A percentile compares a stretch with the other conserved stretches of the same genome.
Conservation (phyloP, 2,329 filamentous ascomycete genomes). For the Epichloe elymi region DNA sequence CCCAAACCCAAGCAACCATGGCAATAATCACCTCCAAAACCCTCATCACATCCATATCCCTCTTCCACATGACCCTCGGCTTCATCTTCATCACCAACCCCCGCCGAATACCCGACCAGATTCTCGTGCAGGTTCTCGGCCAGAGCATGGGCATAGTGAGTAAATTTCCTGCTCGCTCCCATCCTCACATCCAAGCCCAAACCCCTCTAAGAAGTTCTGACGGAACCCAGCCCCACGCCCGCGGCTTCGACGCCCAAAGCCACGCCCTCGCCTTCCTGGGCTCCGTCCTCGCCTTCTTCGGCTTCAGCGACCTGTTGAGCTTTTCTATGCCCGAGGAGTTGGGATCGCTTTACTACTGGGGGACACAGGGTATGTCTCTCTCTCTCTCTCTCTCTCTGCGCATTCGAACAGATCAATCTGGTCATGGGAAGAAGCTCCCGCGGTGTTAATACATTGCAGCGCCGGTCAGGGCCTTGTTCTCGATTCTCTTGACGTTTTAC, state of each 20-base stretch:
- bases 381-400: slow-evolving; percentile 34
- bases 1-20: slow-evolving; percentile 38
- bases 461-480: slow-evolving; percentile 51
- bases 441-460: slow-evolving; percentile 20
- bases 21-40: slow-evolving; percentile 67
- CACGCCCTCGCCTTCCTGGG: slow-evolving; percentile 64
- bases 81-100: slow-evolving; percentile 74
- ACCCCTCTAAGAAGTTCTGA: not conserved
- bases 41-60: slow-evolving; percentile 66
- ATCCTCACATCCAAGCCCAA: not conserved
- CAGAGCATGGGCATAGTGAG: slow-evolving; percentile 72
- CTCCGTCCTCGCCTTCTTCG: slow-evolving; percentile 48
- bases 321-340: slow-evolving; percentile 58
- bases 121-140: slow-evolving; percentile 67
- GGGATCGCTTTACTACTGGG: slow-evolving; percentile 49
- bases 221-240: slow-evolving; percentile 42
- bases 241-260: slow-evolving; percentile 53
- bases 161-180: not conserved
- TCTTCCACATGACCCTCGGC: slow-evolving; percentile 74
- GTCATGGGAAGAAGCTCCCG: too few species aligned
- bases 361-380: slow-evolving; percentile 46
- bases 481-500: slow-evolving; percentile 50
- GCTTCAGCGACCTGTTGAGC: slow-evolving; percentile 50
- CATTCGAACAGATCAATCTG: too few species aligned
- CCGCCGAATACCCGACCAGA: slow-evolving; percentile 59